Evolutionary conservation across 116 monocot species (phyloP).

Genomic region (Papilionanthe hybrid): DNA sequence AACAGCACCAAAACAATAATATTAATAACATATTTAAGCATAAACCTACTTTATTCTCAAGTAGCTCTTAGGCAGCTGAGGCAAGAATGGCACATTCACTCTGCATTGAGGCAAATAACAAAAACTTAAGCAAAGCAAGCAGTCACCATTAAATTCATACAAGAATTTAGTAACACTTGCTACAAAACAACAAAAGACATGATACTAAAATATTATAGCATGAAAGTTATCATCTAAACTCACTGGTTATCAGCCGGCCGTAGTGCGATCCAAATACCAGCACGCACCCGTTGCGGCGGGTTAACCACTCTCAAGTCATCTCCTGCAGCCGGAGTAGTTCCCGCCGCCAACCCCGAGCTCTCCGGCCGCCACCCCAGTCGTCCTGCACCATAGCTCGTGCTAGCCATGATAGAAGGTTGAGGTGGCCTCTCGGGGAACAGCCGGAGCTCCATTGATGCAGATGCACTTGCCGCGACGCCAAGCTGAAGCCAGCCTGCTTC

Average conservation of each 20-base stretch:
- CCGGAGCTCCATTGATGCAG: conserved; percentile 14
- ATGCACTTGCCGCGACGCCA: not conserved
- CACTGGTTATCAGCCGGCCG: conserved; percentile 38
- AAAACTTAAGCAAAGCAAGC: not conserved
- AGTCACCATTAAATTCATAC: not conserved
- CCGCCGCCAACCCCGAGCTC: not conserved
- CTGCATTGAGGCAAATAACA: conserved; percentile 20
- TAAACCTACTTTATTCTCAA: conserved; percentile 46
- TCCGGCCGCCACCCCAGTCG: not conserved
- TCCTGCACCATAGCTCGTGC: not conserved
- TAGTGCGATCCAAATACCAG: conserved; percentile 43
- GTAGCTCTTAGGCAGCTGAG: conserved; percentile 54
- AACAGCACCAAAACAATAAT: not conserved
- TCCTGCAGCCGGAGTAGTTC: too few relatives aligned
- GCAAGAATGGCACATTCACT: conserved; percentile 34
- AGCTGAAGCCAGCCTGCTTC: conserved; percentile 3
- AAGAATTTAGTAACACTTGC: too few relatives aligned
- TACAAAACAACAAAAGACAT: too few relatives aligned
- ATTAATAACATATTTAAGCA: not conserved
- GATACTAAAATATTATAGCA: too few relatives aligned
- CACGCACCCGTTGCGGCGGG: conserved; percentile 19
- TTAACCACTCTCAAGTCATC: conserved; percentile 25
- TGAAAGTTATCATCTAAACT: conserved; percentile 8
- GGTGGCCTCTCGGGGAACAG: conserved; percentile 23
- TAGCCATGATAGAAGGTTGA: not conserved